Base-by-base conservation (phyloP, 2,329 filamentous ascomycete genomes). In the Sclerotinia nivalis region DNA sequence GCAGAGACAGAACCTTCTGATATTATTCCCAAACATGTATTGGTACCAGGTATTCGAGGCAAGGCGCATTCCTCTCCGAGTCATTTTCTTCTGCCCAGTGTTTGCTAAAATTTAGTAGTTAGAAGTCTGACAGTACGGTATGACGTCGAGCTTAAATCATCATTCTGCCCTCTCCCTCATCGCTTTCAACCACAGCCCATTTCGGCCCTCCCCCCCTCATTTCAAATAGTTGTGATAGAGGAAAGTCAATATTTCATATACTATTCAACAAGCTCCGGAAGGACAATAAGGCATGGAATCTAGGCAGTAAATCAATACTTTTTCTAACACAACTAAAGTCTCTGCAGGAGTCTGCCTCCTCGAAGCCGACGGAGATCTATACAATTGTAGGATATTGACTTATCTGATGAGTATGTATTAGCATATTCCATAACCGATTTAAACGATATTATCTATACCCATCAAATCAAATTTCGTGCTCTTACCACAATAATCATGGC, bases 401-500 rank as follows among this genome's bases (percentile, higher is more conserved):
- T 47, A 15, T 13, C 8, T 47, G 6, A 7, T 31, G 18, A n/a
- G 10, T 34, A 4, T n/a, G 0, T 40, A 13, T n/a, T n/a, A 10
- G 8, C 8, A 22, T 9, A 25, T 9, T 37, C 9, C 7, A 4
- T 1, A 50, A 12, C 3, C 13, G 6, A 12, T 64, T 25, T 2
- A 37, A 34, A 12, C 31, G 1, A 50, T 20, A 50, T n/a, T 37
- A 3, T n/a, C 22, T 25, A 34, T 25, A 40, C 1, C 4, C 22
- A 18, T 34, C 47, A 18, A 37, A 49, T 34, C 13, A 37, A 13
- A 52, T 34, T 22, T 25, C 28, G 4, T 25, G 45, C 2, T 6
- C 22, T 15, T 37, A 66, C 13, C 25, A 25, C 20, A 70, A 52
- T 4, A 31, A 68, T 68, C 50, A 76, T 77, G 75, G 73, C 74